These are phyloP conservation scores for Fraxinus ornus DNA, from an alignment of 305 asterid genomes.

Conservation along the genomic window DNA sequence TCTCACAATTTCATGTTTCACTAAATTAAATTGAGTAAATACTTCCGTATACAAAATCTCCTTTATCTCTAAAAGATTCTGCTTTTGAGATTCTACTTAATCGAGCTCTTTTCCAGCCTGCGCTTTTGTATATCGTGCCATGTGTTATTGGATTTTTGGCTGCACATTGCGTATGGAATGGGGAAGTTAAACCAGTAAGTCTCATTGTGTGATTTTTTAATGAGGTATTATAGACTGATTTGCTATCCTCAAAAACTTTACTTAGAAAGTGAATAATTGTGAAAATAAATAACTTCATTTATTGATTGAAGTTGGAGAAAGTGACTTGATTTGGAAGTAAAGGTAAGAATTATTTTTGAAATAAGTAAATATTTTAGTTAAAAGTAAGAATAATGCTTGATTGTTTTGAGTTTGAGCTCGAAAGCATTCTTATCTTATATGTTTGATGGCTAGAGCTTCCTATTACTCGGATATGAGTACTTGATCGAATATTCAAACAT, in stretches of 20 bases:
- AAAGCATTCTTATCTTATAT: neutral
- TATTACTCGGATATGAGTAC: neutral
- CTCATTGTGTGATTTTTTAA: neutral
- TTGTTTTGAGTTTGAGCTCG: neutral
- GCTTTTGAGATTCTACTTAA: neutral
- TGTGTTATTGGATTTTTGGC: conserved; percentile 85
- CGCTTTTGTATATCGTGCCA: conserved; percentile 85
- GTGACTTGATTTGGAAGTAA: neutral
- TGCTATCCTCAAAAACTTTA: neutral
- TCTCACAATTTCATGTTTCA: neutral
- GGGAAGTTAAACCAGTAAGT: conserved; percentile 81
- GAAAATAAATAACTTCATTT: neutral
- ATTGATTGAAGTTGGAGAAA: neutral
- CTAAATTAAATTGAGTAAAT: neutral
- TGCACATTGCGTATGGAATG: conserved; percentile 79
- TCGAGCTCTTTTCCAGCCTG: conserved; percentile 59
- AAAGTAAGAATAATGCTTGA: neutral
- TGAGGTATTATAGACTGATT: neutral
- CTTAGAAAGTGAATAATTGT: neutral
- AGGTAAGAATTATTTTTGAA: neutral
- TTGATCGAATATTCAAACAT: neutral
- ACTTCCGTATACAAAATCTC: neutral
- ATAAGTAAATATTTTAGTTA: neutral
- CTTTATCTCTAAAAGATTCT: neutral
- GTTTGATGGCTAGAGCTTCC: neutral